A percentile compares a stretch with the other conserved stretches of the same genome.
Conservation (phyloP, 2,329 filamentous ascomycete species). For the Arthroderma sp. region DNA sequence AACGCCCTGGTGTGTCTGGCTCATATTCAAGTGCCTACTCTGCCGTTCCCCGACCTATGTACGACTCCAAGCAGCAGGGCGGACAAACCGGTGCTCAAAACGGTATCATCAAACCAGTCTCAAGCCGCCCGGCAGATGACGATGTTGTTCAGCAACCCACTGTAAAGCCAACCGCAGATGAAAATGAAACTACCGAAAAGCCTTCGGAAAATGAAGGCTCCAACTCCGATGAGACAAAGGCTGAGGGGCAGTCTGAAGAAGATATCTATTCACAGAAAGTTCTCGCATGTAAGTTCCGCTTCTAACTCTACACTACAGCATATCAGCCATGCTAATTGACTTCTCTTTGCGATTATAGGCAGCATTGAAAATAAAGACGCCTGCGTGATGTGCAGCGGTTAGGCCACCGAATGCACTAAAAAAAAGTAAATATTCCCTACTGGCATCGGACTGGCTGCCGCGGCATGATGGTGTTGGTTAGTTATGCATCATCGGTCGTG, state of each 20-base stretch:
- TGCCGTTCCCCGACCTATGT: slow-evolving; percentile 55
- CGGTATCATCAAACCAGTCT: slow-evolving; percentile 18
- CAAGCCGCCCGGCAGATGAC: slow-evolving; percentile 41
- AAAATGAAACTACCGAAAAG: slow-evolving; percentile 20
- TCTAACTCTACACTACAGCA: not conserved
- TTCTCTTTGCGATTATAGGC: slow-evolving; percentile 33
- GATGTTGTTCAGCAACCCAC: slow-evolving; percentile 12
- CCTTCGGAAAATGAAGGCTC: slow-evolving; percentile 16
- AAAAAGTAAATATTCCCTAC: too few relatives aligned
- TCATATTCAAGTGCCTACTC: slow-evolving; percentile 45
- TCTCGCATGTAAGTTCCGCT: slow-evolving; percentile 58
- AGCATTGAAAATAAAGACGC: slow-evolving; percentile 95
- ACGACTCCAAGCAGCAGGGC: slow-evolving; percentile 25
- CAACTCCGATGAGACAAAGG: slow-evolving; percentile 19
- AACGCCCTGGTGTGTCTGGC: slow-evolving; percentile 49
- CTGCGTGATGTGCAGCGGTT: slow-evolving; percentile 97
- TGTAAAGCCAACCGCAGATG: too few relatives aligned
- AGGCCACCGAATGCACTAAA: slow-evolving; percentile 15
- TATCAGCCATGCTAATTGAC: slow-evolving; percentile 17
- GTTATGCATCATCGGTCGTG: too few relatives aligned
- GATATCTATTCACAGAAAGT: slow-evolving; percentile 95
- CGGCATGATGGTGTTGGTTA: too few relatives aligned
- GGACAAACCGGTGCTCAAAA: slow-evolving; percentile 16
- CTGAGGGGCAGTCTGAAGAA: slow-evolving; percentile 51
- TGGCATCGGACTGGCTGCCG: too few relatives aligned